These are phyloP conservation scores for Nothopassalora personata DNA, from an alignment of 2,329 filamentous ascomycete genomes.

Conservation along the genomic window DNA sequence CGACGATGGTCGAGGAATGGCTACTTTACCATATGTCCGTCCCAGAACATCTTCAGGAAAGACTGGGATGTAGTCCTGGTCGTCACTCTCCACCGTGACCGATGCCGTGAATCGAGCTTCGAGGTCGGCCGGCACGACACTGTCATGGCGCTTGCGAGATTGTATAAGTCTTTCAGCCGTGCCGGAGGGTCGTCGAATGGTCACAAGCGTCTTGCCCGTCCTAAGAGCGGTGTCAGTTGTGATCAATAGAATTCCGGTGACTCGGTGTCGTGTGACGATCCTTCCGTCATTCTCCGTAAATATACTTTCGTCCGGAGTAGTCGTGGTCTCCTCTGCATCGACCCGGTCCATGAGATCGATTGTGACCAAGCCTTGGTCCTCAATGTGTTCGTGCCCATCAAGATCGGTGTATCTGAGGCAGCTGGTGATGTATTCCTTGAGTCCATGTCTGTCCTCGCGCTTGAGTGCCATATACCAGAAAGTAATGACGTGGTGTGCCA, in stretches of 20 bases:
- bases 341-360: constrained; percentile 63
- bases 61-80: constrained; percentile 27
- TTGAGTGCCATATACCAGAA: constrained; percentile 95
- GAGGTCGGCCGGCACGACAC: constrained; percentile 4
- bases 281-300: constrained; percentile 64
- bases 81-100: constrained; percentile 20
- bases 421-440: constrained; percentile 86
- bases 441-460: constrained; percentile 72
- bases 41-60: constrained; percentile 22
- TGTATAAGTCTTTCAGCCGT: constrained; percentile 21
- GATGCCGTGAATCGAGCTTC: constrained; percentile 19
- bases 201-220: constrained; percentile 30
- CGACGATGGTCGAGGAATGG: constrained; percentile 42
- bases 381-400: constrained; percentile 67
- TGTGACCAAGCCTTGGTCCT: constrained; percentile 90
- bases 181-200: constrained; percentile 29
- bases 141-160: constrained; percentile 14
- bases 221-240: constrained; percentile 64
- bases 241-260: constrained; percentile 68
- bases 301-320: constrained; percentile 50
- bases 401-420: constrained; percentile 73
- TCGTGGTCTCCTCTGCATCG: constrained; percentile 56
- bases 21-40: constrained; percentile 39
- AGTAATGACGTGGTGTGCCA: constrained; percentile 91
- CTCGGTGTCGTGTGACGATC: constrained; percentile 62